phyloP scores from a whole-genome alignment of 1,284 basidiomycete genomes.

The Leccinum pallidistipes region DNA sequence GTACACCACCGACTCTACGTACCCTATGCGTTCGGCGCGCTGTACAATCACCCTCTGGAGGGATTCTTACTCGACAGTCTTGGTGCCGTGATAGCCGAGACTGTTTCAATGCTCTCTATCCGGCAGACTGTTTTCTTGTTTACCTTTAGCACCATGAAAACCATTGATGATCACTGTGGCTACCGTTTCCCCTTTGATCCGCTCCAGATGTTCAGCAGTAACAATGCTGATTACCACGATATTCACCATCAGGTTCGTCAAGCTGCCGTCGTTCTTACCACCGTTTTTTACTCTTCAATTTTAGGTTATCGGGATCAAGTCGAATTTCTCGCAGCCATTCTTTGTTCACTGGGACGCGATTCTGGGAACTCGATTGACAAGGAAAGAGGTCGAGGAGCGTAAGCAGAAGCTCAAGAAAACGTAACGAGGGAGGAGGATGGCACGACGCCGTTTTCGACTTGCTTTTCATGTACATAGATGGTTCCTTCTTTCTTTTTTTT shows the following conservation, averaged over 20 bases:
- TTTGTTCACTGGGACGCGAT: slow-evolving; percentile 86
- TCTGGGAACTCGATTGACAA: slow-evolving; percentile 81
- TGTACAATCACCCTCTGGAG: slow-evolving; percentile 98
- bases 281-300: slow-evolving; percentile 2
- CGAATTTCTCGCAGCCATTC: slow-evolving; percentile 95
- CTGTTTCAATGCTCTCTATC: slow-evolving; percentile 67
- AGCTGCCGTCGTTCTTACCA: slow-evolving; percentile 2
- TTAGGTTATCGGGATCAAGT: slow-evolving; percentile 89
- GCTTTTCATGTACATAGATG: background rate
- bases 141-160: slow-evolving; percentile 85
- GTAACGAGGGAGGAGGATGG: slow-evolving; percentile 1
- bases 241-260: slow-evolving; percentile 87
- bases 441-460: background rate
- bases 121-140: slow-evolving; percentile 91
- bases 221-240: slow-evolving; percentile 98
- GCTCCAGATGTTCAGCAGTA: slow-evolving; percentile 84
- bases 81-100: slow-evolving; percentile 81
- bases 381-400: slow-evolving; percentile 58
- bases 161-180: slow-evolving; percentile 97
- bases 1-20: slow-evolving; percentile 97
- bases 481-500: background rate
- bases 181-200: slow-evolving; percentile 90
- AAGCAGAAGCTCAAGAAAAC: slow-evolving; percentile 35
- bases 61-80: slow-evolving; percentile 89
- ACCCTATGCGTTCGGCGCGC: slow-evolving; percentile 94